Conservation (phyloP, 1,284 basidiomycete species). For the Phlebopus sp. region DNA sequence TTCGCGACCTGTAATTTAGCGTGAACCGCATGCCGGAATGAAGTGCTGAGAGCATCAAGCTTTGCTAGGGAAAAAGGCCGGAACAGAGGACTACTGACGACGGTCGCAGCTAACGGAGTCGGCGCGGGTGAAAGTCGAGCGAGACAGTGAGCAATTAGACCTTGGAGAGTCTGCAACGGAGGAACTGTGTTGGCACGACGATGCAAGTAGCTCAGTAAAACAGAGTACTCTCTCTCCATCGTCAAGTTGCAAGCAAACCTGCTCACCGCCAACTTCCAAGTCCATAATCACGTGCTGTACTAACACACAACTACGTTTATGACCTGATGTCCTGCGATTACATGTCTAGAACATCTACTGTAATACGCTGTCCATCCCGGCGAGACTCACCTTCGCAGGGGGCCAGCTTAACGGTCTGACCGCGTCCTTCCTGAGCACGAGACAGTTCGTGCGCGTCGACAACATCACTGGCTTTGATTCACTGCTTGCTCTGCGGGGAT, state of each 20-base stretch:
- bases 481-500: too few species aligned
- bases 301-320: too few species aligned
- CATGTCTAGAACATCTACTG: too few species aligned
- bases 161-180: constrained; percentile 52
- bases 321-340: too few species aligned
- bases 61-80: constrained; percentile 46
- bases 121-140: constrained; percentile 51
- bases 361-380: too few species aligned
- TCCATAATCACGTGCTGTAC: too few species aligned
- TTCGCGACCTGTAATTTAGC: constrained; percentile 45
- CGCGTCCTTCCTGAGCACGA: too few species aligned
- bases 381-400: too few species aligned
- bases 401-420: too few species aligned
- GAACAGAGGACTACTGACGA: constrained; percentile 60
- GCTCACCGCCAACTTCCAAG: too few species aligned
- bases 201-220: constrained; percentile 58
- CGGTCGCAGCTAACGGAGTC: constrained; percentile 63
- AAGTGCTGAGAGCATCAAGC: constrained; percentile 51
- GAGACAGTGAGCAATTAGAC: constrained; percentile 63
- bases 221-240: constrained; percentile 44
- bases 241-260: background rate
- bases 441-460: too few species aligned
- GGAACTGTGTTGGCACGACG: constrained; percentile 45
- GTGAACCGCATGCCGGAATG: constrained; percentile 64
- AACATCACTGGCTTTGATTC: too few species aligned